phyloP scores from a whole-genome alignment of 805 yeast species.

The Nakazawaea populi region DNA sequence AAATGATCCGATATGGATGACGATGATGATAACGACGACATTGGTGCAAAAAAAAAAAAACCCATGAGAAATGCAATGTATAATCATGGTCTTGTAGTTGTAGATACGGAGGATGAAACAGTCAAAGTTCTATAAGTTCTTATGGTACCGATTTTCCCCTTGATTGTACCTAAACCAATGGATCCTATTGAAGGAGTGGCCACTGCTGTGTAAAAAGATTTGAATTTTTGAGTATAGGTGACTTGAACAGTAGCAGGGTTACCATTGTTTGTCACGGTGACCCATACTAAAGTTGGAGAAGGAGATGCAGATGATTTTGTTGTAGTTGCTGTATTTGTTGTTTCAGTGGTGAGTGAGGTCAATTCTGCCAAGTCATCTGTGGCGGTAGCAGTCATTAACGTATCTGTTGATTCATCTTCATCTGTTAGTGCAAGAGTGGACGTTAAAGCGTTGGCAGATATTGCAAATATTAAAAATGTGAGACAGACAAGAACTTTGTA shows the following conservation, averaged over 20 bases:
- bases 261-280: slow-evolving; percentile 41
- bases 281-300: slow-evolving; percentile 37
- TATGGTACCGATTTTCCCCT: slow-evolving; percentile 62
- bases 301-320: slow-evolving; percentile 4
- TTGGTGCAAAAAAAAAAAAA: neutral
- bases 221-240: slow-evolving; percentile 46
- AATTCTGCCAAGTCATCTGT: slow-evolving; percentile 8
- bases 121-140: slow-evolving; percentile 40
- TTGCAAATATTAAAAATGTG: too few species aligned
- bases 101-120: neutral
- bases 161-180: slow-evolving; percentile 69
- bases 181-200: slow-evolving; percentile 51
- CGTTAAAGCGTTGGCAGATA: too few species aligned
- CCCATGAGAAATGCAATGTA: too few species aligned
- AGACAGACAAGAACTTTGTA: too few species aligned
- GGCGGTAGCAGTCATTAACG: neutral
- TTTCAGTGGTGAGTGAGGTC: slow-evolving; percentile 6
- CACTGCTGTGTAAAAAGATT: slow-evolving; percentile 34
- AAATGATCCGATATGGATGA: neutral
- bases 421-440: slow-evolving; percentile 2
- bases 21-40: neutral
- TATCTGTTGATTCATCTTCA: slow-evolving; percentile 6
- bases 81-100: neutral
- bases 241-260: slow-evolving; percentile 36
- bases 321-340: slow-evolving; percentile 7